Conservation (phyloP, 768 basidiomycete species). For the Kwoniella pini region DNA sequence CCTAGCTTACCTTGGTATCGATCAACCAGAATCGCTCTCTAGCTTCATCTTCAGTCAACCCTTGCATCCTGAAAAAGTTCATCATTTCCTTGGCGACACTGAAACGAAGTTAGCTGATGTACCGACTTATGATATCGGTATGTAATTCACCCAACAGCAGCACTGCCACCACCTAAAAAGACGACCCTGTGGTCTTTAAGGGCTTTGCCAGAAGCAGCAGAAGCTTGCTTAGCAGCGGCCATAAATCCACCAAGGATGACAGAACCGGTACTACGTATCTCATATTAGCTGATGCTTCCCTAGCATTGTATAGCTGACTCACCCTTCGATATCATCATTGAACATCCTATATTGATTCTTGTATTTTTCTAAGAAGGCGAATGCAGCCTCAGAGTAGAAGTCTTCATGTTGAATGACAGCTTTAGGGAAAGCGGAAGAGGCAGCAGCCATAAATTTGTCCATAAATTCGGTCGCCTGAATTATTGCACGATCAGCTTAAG, state of each 20-base stretch:
- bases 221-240: constrained; percentile 78
- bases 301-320: too few species aligned
- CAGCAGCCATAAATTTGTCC: constrained; percentile 89
- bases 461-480: constrained; percentile 71
- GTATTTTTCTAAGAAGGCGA: constrained; percentile 76
- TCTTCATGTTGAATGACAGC: constrained; percentile 83
- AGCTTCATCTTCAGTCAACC: constrained; percentile 75
- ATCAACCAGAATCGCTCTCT: constrained; percentile 75
- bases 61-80: constrained; percentile 83
- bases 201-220: constrained; percentile 68
- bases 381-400: constrained; percentile 89
- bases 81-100: constrained; percentile 79
- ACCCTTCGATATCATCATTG: constrained; percentile 86
- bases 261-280: constrained; percentile 71
- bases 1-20: constrained; percentile 61
- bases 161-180: constrained; percentile 89
- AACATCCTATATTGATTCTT: constrained; percentile 74
- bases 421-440: constrained; percentile 72
- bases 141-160: constrained; percentile 68
- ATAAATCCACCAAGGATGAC: constrained; percentile 85
- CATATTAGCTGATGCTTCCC: too few species aligned
- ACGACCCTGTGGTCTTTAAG: constrained; percentile 77
- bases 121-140: neutral
- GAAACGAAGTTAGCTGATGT: constrained; percentile 6
- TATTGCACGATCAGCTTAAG: neutral